Percentiles rank a stretch among this genome's conserved stretches.
Conservation (phyloP, 225 moss, liverwort and hornwort genomes). For the Physcomitrium patens region DNA sequence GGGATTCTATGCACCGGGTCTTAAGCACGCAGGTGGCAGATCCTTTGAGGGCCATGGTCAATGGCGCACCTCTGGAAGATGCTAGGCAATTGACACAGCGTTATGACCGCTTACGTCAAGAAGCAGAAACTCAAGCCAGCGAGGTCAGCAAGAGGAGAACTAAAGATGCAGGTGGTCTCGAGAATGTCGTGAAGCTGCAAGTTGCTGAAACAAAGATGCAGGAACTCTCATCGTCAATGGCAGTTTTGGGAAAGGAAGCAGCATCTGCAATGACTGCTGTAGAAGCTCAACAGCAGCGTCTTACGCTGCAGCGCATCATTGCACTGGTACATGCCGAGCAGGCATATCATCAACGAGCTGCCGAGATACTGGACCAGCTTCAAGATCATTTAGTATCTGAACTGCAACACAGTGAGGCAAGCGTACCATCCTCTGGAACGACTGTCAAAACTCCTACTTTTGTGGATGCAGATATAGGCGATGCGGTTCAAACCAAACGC, state of each 20-base stretch:
- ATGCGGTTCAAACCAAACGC: constrained; percentile 35
- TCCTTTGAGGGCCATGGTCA: constrained; percentile 87
- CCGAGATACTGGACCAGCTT: constrained; percentile 62
- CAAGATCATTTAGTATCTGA: constrained; percentile 54
- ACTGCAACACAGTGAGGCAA: constrained; percentile 42
- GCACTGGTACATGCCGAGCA: constrained; percentile 74
- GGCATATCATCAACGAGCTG: constrained; percentile 52
- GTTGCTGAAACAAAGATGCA: constrained; percentile 82
- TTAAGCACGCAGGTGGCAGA: constrained; percentile 84
- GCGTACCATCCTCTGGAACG: constrained; percentile 30
- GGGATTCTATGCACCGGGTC: constrained; percentile 73
- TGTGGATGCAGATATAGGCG: constrained; percentile 39
- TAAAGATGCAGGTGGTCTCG: constrained; percentile 74
- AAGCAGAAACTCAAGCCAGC: constrained; percentile 80
- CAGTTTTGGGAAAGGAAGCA: constrained; percentile 88
- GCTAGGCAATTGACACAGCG: constrained; percentile 87
- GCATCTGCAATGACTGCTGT: constrained; percentile 95
- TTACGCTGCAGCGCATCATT: constrained; percentile 86
- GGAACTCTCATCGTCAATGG: constrained; percentile 86
- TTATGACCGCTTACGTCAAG: constrained; percentile 89
- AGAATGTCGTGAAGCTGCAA: constrained; percentile 75
- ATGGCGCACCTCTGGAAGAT: constrained; percentile 87
- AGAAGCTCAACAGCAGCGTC: constrained; percentile 93
- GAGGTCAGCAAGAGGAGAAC: constrained; percentile 62
- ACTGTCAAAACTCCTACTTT: constrained; percentile 33